Percentiles rank a stretch among this genome's conserved stretches.
Conservation (phyloP, 192 early-diverging fungal genomes). For the Pilaira anomala region DNA sequence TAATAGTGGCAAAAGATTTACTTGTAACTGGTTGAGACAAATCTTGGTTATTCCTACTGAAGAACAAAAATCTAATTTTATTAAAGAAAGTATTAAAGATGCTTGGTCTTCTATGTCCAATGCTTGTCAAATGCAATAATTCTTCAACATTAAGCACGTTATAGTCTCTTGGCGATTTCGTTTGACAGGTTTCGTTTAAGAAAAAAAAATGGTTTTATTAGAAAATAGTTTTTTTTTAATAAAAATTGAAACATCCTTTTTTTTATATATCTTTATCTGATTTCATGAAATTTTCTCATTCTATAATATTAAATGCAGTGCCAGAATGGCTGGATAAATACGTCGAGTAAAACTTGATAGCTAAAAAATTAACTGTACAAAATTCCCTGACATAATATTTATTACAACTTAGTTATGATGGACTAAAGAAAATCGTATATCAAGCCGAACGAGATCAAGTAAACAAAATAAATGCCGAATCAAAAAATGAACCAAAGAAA, state of each 20-base stretch:
- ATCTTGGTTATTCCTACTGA: constrained; percentile 39
- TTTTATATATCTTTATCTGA: not conserved
- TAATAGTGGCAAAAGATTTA: constrained; percentile 40
- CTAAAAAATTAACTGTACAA: not conserved
- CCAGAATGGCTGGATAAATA: constrained; percentile 80
- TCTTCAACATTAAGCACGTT: too few species aligned
- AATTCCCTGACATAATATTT: not conserved
- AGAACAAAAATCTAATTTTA: constrained; percentile 45
- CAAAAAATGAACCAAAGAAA: too few species aligned
- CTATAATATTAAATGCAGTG: constrained; percentile 83
- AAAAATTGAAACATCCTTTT: too few species aligned
- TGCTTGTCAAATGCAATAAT: constrained; percentile 25
- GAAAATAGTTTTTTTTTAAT: too few species aligned
- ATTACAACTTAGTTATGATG: constrained; percentile 24
- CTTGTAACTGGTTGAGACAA: constrained; percentile 46
- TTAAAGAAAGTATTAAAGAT: constrained; percentile 40
- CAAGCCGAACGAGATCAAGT: constrained; percentile 9
- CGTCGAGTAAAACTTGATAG: constrained; percentile 51
- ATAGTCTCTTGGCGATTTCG: not conserved
- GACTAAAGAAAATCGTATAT: constrained; percentile 27
- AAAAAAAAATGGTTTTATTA: too few species aligned
- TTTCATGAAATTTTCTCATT: constrained; percentile 88
- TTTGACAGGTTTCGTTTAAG: not conserved
- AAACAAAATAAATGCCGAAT: not conserved
- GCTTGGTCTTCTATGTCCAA: constrained; percentile 24